Percentiles rank a stretch among this genome's conserved stretches.
Evolutionary conservation across 495 filamentous ascomycete genomes (phyloP).

Genomic region (Terfezia claveryi): DNA sequence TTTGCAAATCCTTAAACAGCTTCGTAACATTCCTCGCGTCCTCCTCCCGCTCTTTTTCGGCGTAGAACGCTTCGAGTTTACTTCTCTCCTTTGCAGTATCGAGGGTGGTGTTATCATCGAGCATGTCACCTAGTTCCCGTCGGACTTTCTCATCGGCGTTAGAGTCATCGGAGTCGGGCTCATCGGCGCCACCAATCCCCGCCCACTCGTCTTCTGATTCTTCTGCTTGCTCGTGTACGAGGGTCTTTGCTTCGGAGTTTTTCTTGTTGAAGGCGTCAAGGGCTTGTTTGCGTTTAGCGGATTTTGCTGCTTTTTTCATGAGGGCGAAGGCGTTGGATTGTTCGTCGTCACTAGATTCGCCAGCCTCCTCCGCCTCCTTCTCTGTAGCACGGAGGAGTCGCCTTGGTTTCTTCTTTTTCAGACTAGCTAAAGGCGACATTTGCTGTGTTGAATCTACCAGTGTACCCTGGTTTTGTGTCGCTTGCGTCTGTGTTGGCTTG

Average conservation of each 20-base stretch:
- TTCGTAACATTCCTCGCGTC: constrained; percentile 76
- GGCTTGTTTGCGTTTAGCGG: constrained; percentile 27
- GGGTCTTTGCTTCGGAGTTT: constrained; percentile 66
- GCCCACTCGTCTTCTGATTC: constrained; percentile 98
- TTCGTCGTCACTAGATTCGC: not conserved
- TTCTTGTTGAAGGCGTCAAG: constrained; percentile 49
- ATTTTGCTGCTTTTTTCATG: constrained; percentile 48
- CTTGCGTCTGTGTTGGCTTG: not conserved
- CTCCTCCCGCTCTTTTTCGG: constrained; percentile 40
- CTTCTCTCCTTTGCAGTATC: not conserved
- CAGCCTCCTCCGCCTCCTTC: constrained; percentile 2
- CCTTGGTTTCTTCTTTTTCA: constrained; percentile 7
- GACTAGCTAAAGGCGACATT: not conserved
- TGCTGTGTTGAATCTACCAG: not conserved
- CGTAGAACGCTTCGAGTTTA: constrained; percentile 19
- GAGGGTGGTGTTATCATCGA: constrained; percentile 44
- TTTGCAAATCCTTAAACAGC: constrained; percentile 77
- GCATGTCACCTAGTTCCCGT: constrained; percentile 23
- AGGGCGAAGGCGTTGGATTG: constrained; percentile 40
- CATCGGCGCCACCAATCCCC: constrained; percentile 72
- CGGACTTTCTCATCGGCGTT: too few relatives aligned
- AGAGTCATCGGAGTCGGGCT: constrained; percentile 13
- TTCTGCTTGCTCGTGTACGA: constrained; percentile 81
- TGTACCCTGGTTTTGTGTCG: not conserved
- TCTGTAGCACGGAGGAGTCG: constrained; percentile 17